Evolutionary conservation across 345 rosid species (phyloP).

Genomic region (Populus tremula): DNA sequence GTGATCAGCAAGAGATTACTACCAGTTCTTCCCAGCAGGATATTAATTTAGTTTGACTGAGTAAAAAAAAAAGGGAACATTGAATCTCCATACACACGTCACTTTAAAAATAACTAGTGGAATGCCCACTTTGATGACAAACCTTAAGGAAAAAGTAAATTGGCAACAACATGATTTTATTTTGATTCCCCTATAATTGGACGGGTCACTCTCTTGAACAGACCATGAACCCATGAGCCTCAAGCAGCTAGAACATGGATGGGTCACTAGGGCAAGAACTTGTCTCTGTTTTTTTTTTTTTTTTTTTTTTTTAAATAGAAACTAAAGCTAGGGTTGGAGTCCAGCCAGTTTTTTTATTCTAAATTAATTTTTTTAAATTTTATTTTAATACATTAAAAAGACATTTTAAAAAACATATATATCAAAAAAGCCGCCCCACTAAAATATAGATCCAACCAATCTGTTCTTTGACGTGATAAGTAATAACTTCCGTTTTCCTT

Average conservation of each 20-base stretch:
- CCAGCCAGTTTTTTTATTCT: too few species aligned
- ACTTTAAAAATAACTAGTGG: neutral
- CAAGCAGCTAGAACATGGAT: slow-evolving; percentile 7
- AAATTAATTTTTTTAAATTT: too few species aligned
- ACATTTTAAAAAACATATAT: too few species aligned
- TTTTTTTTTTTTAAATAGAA: neutral
- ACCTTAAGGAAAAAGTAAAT: neutral
- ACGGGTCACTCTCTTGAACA: slow-evolving; percentile 7
- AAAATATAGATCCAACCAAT: neutral
- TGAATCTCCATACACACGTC: neutral
- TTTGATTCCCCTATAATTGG: slow-evolving; percentile 10
- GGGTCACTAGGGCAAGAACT: neutral
- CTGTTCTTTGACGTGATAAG: neutral
- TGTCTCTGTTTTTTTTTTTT: neutral
- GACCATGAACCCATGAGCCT: slow-evolving; percentile 13
- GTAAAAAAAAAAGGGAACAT: neutral
- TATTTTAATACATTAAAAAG: too few species aligned
- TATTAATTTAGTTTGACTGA: neutral
- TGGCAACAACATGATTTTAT: slow-evolving; percentile 5
- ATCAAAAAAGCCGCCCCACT: too few species aligned
- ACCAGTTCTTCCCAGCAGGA: too few species aligned
- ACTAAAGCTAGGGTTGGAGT: too few species aligned
- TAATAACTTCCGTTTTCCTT: neutral
- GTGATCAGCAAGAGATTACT: too few species aligned
- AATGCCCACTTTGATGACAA: neutral